A percentile compares a stretch with the other conserved stretches of the same genome.
Conservation (phyloP, 768 basidiomycete genomes). For the Rubroboletus pulcherrimus region DNA sequence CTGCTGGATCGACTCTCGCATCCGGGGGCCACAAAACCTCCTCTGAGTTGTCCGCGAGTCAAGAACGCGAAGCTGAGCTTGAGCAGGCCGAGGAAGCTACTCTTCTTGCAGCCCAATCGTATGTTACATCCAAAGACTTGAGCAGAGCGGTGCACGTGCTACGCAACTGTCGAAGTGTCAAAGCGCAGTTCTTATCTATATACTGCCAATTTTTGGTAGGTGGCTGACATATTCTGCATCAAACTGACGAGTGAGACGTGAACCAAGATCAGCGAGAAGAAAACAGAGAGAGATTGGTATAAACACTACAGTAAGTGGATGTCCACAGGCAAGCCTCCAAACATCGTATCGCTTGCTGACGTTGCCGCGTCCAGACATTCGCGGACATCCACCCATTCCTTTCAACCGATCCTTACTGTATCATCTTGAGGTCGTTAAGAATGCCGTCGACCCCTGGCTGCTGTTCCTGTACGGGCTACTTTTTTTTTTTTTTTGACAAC, state of each 20-base stretch:
- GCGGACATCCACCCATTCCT: conserved; percentile 64
- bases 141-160: conserved; percentile 67
- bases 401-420: conserved; percentile 55
- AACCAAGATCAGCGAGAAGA: conserved; percentile 75
- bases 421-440: conserved; percentile 56
- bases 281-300: conserved; percentile 81
- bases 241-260: conserved; percentile 1
- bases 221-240: conserved; percentile 12
- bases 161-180: conserved; percentile 60
- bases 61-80: conserved; percentile 40
- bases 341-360: background rate
- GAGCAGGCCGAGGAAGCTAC: conserved; percentile 67
- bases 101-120: conserved; percentile 68
- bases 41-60: conserved; percentile 22
- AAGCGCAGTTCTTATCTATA: conserved; percentile 69
- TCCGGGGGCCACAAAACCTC: conserved; percentile 7
- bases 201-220: conserved; percentile 88
- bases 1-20: conserved; percentile 33
- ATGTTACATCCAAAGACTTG: conserved; percentile 76
- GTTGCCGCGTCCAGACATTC: conserved; percentile 46
- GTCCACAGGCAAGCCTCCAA: background rate
- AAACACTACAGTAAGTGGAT: conserved; percentile 62
- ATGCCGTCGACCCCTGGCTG: conserved; percentile 72
- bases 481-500: background rate
- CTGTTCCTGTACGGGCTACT: conserved; percentile 61